phyloP scores from a whole-genome alignment of 2,329 filamentous ascomycete genomes.

The Cladosporium colombiae region DNA sequence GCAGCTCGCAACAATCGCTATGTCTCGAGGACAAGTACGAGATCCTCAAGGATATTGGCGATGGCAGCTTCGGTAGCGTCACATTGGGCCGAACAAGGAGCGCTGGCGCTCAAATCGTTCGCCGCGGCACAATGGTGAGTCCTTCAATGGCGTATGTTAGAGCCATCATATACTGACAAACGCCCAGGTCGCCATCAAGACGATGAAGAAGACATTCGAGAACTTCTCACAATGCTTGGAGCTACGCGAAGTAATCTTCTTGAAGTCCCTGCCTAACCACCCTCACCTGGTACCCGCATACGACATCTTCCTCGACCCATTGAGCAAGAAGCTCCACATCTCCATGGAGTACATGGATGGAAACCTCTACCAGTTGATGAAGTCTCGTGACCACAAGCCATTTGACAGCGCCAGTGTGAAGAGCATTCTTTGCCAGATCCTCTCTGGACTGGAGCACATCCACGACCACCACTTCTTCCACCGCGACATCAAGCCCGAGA shows the following conservation, averaged over 20 bases:
- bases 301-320: constrained; percentile 96
- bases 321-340: constrained; percentile 95
- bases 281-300: constrained; percentile 93
- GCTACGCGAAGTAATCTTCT: constrained; percentile 93
- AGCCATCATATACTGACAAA: constrained; percentile 18
- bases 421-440: constrained; percentile 96
- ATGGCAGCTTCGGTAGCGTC: constrained; percentile 98
- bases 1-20: constrained; percentile 50
- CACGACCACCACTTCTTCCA: constrained; percentile 98
- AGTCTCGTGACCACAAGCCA: constrained; percentile 91
- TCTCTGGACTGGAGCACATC: constrained; percentile 94
- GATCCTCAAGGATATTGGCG: constrained; percentile 95
- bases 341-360: constrained; percentile 99
- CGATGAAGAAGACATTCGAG: constrained; percentile 99
- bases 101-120: constrained; percentile 83
- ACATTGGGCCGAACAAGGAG: constrained; percentile 87
- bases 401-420: constrained; percentile 91
- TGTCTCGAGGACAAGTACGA: constrained; percentile 92
- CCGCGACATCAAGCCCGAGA: constrained; percentile 98
- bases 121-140: constrained; percentile 88
- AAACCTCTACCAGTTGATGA: constrained; percentile 98
- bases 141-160: neutral
- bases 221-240: constrained; percentile 88
- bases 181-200: constrained; percentile 91
- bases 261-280: constrained; percentile 83